Evolutionary conservation across 2,329 filamentous ascomycete species (phyloP).

Genomic region (Colletotrichum sp.): DNA sequence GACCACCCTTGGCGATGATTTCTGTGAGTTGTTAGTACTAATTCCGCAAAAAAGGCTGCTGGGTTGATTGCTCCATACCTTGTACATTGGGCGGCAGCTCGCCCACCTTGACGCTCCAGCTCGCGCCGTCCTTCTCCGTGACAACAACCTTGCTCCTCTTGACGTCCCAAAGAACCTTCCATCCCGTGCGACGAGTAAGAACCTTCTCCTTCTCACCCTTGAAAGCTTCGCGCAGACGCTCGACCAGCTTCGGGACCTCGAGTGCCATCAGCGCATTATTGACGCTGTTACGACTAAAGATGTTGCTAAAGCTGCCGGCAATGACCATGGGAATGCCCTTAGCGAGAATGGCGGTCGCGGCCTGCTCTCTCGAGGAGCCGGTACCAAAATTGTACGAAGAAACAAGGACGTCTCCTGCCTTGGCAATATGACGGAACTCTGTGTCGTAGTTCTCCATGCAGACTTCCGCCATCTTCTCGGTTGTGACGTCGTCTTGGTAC

Average conservation of each 20-base stretch:
- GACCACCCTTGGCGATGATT: slow-evolving; percentile 77
- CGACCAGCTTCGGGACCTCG: slow-evolving; percentile 71
- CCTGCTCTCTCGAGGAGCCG: slow-evolving; percentile 78
- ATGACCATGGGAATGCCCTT: slow-evolving; percentile 82
- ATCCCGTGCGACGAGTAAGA: slow-evolving; percentile 77
- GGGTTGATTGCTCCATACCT: background rate
- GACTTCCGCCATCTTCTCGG: slow-evolving; percentile 82
- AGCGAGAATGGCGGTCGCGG: slow-evolving; percentile 84
- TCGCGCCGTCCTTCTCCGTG: slow-evolving; percentile 68
- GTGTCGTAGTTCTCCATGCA: slow-evolving; percentile 96
- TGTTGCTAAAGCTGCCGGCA: slow-evolving; percentile 82
- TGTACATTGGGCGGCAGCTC: slow-evolving; percentile 87
- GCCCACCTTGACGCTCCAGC: slow-evolving; percentile 82
- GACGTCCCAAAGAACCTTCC: slow-evolving; percentile 85
- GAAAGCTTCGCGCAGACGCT: slow-evolving; percentile 69
- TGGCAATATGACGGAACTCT: slow-evolving; percentile 67
- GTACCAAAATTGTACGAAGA: slow-evolving; percentile 89
- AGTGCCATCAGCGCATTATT: slow-evolving; percentile 80
- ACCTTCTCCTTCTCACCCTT: slow-evolving; percentile 51
- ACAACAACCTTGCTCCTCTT: slow-evolving; percentile 72
- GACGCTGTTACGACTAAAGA: slow-evolving; percentile 79
- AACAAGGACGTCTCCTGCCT: slow-evolving; percentile 80
- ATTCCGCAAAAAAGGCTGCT: background rate
- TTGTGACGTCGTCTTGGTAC: slow-evolving; percentile 83
- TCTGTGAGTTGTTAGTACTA: slow-evolving; percentile 41